Conservation (phyloP, 768 basidiomycete genomes). For the Infundibulicybe gibba region DNA sequence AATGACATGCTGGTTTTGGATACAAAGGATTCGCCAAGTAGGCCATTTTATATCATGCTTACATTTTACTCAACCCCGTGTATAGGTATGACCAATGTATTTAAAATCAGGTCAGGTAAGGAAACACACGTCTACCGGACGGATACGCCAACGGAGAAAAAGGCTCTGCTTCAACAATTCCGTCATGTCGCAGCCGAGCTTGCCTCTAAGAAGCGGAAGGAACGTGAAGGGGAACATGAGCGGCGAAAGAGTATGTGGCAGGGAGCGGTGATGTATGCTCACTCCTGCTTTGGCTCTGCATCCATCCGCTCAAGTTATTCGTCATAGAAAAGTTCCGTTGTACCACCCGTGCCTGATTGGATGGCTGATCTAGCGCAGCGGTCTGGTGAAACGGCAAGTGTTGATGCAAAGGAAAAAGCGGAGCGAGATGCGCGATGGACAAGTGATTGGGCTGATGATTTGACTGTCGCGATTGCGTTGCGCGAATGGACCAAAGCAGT, state of each 20-base stretch:
- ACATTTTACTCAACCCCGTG: slow-evolving; percentile 1
- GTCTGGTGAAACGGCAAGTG: slow-evolving; percentile 43
- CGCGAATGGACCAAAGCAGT: slow-evolving; percentile 88
- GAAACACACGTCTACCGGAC: slow-evolving; percentile 94
- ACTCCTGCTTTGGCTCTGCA: background rate
- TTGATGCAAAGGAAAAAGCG: slow-evolving; percentile 66
- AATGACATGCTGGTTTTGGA: slow-evolving; percentile 94
- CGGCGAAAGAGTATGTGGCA: slow-evolving; percentile 76
- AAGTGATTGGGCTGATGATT: slow-evolving; percentile 86
- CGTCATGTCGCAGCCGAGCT: slow-evolving; percentile 92
- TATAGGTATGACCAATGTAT: slow-evolving; percentile 86
- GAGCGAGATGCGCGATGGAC: slow-evolving; percentile 86
- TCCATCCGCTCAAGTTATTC: background rate
- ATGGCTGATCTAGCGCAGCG: slow-evolving; percentile 64
- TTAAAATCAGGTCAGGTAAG: slow-evolving; percentile 91
- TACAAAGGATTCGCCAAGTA: slow-evolving; percentile 92
- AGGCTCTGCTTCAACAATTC: slow-evolving; percentile 77
- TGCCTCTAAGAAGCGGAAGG: slow-evolving; percentile 82
- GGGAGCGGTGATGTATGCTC: slow-evolving; percentile 34
- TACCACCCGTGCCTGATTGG: slow-evolving; percentile 73
- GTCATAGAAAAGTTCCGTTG: slow-evolving; percentile 14
- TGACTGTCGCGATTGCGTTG: slow-evolving; percentile 88
- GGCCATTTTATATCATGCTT: slow-evolving; percentile 18
- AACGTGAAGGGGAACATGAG: slow-evolving; percentile 92
- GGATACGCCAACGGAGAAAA: slow-evolving; percentile 81